Percentiles rank a stretch among this genome's conserved stretches.
Evolutionary conservation across 176 grass and related monocot species (phyloP).

Genomic region (Aegilops umbellulata): DNA sequence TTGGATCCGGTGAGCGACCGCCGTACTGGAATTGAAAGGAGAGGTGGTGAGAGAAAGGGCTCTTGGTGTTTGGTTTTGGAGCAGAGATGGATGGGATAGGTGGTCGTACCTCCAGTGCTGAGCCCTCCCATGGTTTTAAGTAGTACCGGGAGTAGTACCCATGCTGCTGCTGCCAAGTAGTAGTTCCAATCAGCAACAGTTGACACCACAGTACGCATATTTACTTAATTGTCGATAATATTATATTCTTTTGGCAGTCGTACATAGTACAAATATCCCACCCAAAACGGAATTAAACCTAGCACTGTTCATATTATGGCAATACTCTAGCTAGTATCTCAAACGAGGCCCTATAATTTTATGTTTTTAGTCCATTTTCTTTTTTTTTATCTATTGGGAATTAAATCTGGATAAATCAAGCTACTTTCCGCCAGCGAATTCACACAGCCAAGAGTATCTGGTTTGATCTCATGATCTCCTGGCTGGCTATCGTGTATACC

Average conservation of each 20-base stretch:
- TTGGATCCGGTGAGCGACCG: constrained; percentile 39
- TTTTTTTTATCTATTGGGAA: neutral
- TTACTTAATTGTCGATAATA: constrained; percentile 10
- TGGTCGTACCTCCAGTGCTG: constrained; percentile 35
- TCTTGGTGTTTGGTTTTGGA: constrained; percentile 28
- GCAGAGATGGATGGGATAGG: constrained; percentile 42
- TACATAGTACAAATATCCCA: constrained; percentile 16
- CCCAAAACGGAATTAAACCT: neutral
- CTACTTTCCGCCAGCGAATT: neutral
- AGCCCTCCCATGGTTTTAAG: constrained; percentile 25
- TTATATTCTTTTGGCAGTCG: constrained; percentile 18
- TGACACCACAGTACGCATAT: neutral
- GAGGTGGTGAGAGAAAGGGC: constrained; percentile 24
- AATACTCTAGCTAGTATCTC: neutral
- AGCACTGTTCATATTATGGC: constrained; percentile 3
- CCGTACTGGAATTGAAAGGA: constrained; percentile 32
- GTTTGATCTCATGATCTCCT: neutral
- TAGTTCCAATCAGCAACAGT: constrained; percentile 40
- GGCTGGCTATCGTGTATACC: neutral
- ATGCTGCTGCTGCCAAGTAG: constrained; percentile 16
- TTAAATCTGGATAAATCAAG: neutral
- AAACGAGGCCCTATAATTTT: constrained; percentile 5
- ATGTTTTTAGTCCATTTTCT: neutral
- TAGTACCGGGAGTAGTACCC: constrained; percentile 9
- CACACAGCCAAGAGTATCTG: neutral